Evolutionary conservation across 2,329 filamentous ascomycete species (phyloP).

Genomic region (Claviceps monticola): DNA sequence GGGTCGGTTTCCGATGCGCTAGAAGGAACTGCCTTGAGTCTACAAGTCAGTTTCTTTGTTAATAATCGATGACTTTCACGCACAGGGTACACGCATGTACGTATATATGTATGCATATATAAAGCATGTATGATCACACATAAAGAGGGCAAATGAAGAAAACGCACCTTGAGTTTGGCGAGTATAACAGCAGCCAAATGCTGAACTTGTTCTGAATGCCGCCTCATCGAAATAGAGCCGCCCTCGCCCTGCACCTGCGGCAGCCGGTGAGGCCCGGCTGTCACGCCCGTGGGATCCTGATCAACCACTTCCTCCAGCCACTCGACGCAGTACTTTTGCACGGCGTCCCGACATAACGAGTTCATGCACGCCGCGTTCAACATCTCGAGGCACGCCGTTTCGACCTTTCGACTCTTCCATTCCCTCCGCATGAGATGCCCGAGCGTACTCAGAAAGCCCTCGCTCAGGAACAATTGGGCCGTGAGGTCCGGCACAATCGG

Average conservation of each 20-base stretch:
- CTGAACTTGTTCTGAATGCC: constrained; percentile 47
- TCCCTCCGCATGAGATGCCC: constrained; percentile 64
- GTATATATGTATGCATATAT: no score
- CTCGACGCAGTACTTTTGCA: constrained; percentile 69
- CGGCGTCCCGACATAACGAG: constrained; percentile 64
- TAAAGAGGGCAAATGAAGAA: neutral
- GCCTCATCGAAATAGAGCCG: constrained; percentile 45
- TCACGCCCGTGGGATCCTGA: constrained; percentile 47
- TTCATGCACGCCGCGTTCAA: constrained; percentile 87
- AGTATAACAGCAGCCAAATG: constrained; percentile 61
- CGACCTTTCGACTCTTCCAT: constrained; percentile 74
- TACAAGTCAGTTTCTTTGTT: constrained; percentile 33
- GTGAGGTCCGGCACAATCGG: constrained; percentile 68
- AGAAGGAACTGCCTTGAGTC: constrained; percentile 40
- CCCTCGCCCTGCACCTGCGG: constrained; percentile 44
- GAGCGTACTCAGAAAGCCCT: constrained; percentile 70
- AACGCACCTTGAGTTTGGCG: constrained; percentile 50
- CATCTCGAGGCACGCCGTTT: constrained; percentile 76
- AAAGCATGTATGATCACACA: neutral
- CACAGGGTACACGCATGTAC: neutral
- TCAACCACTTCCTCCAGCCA: constrained; percentile 80
- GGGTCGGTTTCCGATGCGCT: constrained; percentile 24
- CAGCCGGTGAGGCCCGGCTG: constrained; percentile 35
- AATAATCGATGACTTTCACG: constrained; percentile 9
- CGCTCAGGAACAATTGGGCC: constrained; percentile 68